A percentile compares a stretch with the other conserved stretches of the same genome.
Conservation (phyloP, 805 yeast species). For the Babjeviella inositovora region DNA sequence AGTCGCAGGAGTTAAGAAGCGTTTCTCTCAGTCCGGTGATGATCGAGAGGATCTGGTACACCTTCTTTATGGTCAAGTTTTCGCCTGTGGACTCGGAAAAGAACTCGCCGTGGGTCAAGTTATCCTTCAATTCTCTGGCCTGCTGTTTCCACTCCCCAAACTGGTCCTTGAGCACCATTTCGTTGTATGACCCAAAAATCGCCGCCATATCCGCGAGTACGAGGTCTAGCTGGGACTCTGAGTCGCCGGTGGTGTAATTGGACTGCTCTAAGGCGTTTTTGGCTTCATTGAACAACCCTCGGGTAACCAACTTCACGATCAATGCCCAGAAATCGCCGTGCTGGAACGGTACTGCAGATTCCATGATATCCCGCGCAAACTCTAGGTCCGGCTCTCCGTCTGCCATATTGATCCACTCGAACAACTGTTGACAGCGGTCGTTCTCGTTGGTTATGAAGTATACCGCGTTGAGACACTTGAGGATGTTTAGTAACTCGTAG, state of each 20-base stretch:
- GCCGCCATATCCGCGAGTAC: conserved; percentile 20
- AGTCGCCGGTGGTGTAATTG: conserved; percentile 17
- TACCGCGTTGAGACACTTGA: conserved; percentile 42
- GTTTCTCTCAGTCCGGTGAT: conserved; percentile 29
- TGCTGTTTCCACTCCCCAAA: conserved; percentile 33
- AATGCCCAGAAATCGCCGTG: conserved; percentile 49
- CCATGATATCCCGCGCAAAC: conserved; percentile 25
- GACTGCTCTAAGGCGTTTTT: conserved; percentile 25
- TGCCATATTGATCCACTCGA: conserved; percentile 54
- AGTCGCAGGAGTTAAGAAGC: conserved; percentile 30
- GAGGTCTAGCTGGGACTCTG: conserved; percentile 13
- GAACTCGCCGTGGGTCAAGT: conserved; percentile 8
- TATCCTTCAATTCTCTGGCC: conserved; percentile 32
- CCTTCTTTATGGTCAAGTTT: conserved; percentile 13
- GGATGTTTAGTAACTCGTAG: conserved; percentile 28
- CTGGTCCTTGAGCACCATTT: conserved; percentile 14
- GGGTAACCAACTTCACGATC: conserved; percentile 32
- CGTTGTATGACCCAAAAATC: conserved; percentile 20
- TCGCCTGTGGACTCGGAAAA: conserved; percentile 5
- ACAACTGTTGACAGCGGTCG: no score
- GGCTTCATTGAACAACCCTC: conserved; percentile 51
- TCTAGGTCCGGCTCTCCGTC: conserved; percentile 50
- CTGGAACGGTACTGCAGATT: conserved; percentile 23
- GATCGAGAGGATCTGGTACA: conserved; percentile 22
- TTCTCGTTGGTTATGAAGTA: conserved; percentile 30